Evolutionary conservation across 2,329 filamentous ascomycete genomes (phyloP).

Genomic region (Xylariaceae sp.): DNA sequence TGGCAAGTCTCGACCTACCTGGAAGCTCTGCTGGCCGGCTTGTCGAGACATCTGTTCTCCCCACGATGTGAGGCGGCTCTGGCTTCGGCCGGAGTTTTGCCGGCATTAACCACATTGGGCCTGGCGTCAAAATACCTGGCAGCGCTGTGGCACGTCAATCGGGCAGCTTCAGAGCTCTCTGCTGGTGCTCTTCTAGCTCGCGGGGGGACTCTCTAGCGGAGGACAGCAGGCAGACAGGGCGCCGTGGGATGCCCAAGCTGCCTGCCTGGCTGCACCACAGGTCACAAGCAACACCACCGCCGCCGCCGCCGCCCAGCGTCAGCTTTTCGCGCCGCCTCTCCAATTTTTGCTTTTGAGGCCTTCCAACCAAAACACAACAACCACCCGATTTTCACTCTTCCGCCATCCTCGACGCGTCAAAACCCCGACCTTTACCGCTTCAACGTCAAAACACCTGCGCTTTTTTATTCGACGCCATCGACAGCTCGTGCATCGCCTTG

Average conservation of each 20-base stretch:
- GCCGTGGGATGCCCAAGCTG: neutral
- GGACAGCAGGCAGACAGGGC: slow-evolving; percentile 4
- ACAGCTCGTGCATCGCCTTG: neutral
- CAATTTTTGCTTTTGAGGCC: slow-evolving; percentile 16
- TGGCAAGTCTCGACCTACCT: neutral
- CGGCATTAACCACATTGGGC: slow-evolving; percentile 10
- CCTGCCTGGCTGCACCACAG: neutral
- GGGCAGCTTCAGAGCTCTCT: neutral
- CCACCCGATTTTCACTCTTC: slow-evolving; percentile 22
- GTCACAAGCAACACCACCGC: slow-evolving; percentile 6
- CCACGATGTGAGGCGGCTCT: slow-evolving; percentile 9
- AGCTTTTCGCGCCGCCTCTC: slow-evolving; percentile 19
- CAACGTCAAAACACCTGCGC: too few species aligned
- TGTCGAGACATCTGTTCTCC: slow-evolving; percentile 13
- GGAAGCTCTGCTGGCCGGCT: slow-evolving; percentile 4
- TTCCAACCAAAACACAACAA: slow-evolving; percentile 21
- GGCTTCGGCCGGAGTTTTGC: slow-evolving; percentile 16
- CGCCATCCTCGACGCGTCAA: slow-evolving; percentile 19
- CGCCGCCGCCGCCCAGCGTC: neutral
- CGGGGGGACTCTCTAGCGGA: slow-evolving; percentile 3
- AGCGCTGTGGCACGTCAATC: neutral
- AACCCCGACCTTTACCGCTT: slow-evolving; percentile 8
- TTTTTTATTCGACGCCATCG: neutral
- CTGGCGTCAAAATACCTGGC: slow-evolving; percentile 7
- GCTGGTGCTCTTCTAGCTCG: slow-evolving; percentile 5